phyloP scores from a whole-genome alignment of 495 filamentous ascomycete species.

The Podospora appendiculata region DNA sequence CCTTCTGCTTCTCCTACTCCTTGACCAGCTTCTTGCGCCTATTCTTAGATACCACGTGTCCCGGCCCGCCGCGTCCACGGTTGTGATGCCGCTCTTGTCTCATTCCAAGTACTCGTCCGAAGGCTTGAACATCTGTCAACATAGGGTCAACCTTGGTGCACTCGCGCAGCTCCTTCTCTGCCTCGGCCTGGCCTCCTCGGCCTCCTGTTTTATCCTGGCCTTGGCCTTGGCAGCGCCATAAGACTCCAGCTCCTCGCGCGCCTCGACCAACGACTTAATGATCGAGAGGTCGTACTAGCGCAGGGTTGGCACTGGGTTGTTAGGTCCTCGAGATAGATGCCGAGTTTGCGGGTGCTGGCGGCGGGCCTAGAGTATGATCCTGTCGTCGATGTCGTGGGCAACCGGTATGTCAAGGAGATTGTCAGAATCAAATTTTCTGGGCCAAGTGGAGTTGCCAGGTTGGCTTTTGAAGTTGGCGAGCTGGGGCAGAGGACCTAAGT shows the following conservation, averaged over 20 bases:
- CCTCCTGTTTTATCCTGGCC: conserved; percentile 46
- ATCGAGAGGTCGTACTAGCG: conserved; percentile 54
- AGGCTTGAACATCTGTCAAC: conserved; percentile 52
- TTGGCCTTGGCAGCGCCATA: conserved; percentile 30
- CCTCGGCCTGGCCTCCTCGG: conserved; percentile 35
- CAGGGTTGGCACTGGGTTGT: conserved; percentile 44
- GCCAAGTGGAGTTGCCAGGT: too few relatives aligned
- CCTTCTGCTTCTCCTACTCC: conserved; percentile 72
- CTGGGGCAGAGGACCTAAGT: too few relatives aligned
- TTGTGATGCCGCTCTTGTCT: conserved; percentile 69
- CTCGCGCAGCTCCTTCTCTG: conserved; percentile 32
- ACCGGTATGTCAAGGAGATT: too few relatives aligned
- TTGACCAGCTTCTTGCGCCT: conserved; percentile 63
- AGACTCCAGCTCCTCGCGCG: conserved; percentile 49
- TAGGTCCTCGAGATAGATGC: conserved; percentile 67
- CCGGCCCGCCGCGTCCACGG: conserved; percentile 50
- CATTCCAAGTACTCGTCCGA: conserved; percentile 53
- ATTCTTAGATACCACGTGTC: conserved; percentile 61
- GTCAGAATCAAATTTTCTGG: too few relatives aligned
- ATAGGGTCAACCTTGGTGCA: conserved; percentile 20
- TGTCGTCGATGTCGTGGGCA: too few relatives aligned
- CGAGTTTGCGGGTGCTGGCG: too few relatives aligned
- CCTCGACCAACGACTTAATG: conserved; percentile 51
- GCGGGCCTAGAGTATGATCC: too few relatives aligned
- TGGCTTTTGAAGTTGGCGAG: too few relatives aligned